Percentiles rank a stretch among this genome's conserved stretches.
Evolutionary conservation across 2,329 filamentous ascomycete genomes (phyloP).

Genomic region (Herpotrichia juniperi): DNA sequence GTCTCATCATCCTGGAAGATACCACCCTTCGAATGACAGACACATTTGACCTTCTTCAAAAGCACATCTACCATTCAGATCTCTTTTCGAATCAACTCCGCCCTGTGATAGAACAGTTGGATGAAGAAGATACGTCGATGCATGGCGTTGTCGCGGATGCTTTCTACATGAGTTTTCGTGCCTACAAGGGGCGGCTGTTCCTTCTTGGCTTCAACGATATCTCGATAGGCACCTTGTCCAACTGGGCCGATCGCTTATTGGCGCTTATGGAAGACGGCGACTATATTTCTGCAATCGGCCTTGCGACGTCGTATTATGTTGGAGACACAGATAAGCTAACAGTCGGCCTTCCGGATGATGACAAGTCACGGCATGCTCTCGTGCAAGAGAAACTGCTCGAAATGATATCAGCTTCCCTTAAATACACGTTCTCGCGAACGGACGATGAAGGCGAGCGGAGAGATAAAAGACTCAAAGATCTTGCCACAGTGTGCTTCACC

Average conservation of each 20-base stretch:
- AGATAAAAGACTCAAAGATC: conserved; percentile 69
- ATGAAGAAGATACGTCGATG: conserved; percentile 86
- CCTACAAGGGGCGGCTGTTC: conserved; percentile 93
- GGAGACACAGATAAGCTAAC: conserved; percentile 94
- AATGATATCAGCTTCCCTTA: conserved; percentile 90
- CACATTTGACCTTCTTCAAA: conserved; percentile 88
- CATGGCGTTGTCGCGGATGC: conserved; percentile 96
- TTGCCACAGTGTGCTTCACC: conserved; percentile 82
- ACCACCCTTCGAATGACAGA: conserved; percentile 85
- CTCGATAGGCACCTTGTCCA: conserved; percentile 88
- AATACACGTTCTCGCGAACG: conserved; percentile 79
- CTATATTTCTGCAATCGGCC: conserved; percentile 86
- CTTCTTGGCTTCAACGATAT: conserved; percentile 92
- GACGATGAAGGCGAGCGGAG: conserved; percentile 59
- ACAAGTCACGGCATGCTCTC: conserved; percentile 74
- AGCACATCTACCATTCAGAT: conserved; percentile 90
- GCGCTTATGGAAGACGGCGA: conserved; percentile 97
- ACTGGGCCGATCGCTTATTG: conserved; percentile 93
- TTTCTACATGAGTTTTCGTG: conserved; percentile 96
- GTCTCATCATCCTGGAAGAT: conserved; percentile 91
- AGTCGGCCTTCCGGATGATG: conserved; percentile 88
- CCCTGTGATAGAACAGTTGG: conserved; percentile 81
- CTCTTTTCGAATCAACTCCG: conserved; percentile 88
- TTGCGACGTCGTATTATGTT: conserved; percentile 91
- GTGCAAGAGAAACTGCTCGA: conserved; percentile 89